Conservation (phyloP, 352 stramenopile species). For the Phytophthora boehmeriae region DNA sequence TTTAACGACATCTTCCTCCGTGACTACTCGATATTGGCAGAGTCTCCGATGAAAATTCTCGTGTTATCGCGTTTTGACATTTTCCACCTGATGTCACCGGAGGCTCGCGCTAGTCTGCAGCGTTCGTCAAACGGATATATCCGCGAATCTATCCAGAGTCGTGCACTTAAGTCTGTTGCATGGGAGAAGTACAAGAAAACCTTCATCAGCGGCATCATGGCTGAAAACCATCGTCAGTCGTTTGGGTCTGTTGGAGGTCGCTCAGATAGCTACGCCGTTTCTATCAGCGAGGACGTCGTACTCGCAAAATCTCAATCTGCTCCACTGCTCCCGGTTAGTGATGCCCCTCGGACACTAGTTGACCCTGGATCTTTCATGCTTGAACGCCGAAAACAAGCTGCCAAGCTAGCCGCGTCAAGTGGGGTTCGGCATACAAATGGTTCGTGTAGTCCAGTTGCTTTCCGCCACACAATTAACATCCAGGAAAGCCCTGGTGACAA, state of each 20-base stretch:
- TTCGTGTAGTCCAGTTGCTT: conserved; percentile 1
- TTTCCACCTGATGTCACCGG: conserved; percentile 79
- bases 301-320: conserved; percentile 41
- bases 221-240: conserved; percentile 21
- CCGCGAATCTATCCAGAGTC: conserved; percentile 69
- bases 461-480: not conserved
- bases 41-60: conserved; percentile 79
- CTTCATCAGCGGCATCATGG: conserved; percentile 57
- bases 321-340: conserved; percentile 28
- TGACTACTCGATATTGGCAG: conserved; percentile 76
- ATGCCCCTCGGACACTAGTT: conserved; percentile 35
- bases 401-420: conserved; percentile 1
- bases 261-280: not conserved
- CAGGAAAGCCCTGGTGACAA: not conserved
- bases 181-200: conserved; percentile 82
- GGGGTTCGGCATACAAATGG: not conserved
- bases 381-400: conserved; percentile 23
- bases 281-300: not conserved
- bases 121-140: conserved; percentile 61
- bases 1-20: conserved; percentile 85
- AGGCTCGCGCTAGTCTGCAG: conserved; percentile 72
- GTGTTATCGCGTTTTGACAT: conserved; percentile 87
- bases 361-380: conserved; percentile 45
- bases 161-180: conserved; percentile 73
- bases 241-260: conserved; percentile 12